Conservation (phyloP, 106 monocot species). For the Acanthochlamys bracteata region DNA sequence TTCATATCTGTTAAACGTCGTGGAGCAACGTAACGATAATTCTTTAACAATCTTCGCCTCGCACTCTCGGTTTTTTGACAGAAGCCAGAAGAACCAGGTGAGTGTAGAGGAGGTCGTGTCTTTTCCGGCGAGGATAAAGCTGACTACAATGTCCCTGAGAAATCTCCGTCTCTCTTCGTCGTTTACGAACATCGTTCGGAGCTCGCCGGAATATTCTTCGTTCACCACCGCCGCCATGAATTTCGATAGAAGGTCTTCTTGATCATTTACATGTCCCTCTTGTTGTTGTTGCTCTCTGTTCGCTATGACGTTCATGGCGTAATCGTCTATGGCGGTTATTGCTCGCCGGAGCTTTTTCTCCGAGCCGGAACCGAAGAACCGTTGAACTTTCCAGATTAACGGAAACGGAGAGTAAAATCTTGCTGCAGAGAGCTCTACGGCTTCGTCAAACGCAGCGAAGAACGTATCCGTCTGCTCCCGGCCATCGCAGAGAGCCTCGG, state of each 20-base stretch:
- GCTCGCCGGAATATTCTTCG: not conserved
- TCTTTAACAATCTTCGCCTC: slow-evolving; percentile 53
- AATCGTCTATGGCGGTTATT: not conserved
- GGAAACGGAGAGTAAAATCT: not conserved
- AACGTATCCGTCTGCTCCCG: not conserved
- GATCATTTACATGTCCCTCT: no score
- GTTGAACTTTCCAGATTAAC: not conserved
- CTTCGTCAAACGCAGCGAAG: slow-evolving; percentile 1
- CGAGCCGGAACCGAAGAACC: not conserved
- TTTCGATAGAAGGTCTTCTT: slow-evolving; percentile 2
- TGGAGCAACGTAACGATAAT: slow-evolving; percentile 33
- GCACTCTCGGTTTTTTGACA: slow-evolving; percentile 39
- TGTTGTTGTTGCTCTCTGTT: not conserved
- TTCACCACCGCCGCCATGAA: not conserved
- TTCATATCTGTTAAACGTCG: slow-evolving; percentile 15
- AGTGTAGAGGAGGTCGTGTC: slow-evolving; percentile 32
- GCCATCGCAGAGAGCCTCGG: not conserved
- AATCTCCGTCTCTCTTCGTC: no score
- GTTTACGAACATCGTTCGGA: no score
- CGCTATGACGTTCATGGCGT: not conserved
- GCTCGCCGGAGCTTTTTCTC: not conserved
- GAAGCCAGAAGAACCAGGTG: slow-evolving; percentile 84
- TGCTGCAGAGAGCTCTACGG: not conserved
- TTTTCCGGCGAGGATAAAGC: slow-evolving; percentile 12
- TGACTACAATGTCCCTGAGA: not conserved